Conservation (phyloP, 805 yeast species). For the Citeromyces nyonsensis region DNA sequence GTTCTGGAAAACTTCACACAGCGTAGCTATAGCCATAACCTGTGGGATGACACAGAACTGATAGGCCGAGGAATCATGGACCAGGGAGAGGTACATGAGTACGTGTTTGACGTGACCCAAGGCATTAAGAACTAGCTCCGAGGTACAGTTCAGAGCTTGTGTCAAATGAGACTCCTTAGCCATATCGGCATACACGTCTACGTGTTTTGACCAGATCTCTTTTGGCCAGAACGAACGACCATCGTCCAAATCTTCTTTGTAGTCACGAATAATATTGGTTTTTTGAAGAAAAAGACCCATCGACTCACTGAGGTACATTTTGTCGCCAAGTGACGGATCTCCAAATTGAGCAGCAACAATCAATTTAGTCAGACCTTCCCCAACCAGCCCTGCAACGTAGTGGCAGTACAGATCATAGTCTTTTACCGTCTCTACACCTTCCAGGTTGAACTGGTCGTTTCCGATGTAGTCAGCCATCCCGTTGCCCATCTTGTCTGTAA, state of each 20-base stretch:
- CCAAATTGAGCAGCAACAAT: slow-evolving; percentile 66
- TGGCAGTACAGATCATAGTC: slow-evolving; percentile 91
- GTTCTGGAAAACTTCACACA: slow-evolving; percentile 76
- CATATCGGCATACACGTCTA: slow-evolving; percentile 49
- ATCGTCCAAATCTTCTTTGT: slow-evolving; percentile 79
- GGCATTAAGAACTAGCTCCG: slow-evolving; percentile 69
- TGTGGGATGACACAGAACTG: slow-evolving; percentile 96
- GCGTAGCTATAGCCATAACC: slow-evolving; percentile 96
- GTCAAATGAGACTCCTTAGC: slow-evolving; percentile 24
- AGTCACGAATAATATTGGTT: slow-evolving; percentile 92
- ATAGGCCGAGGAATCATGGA: slow-evolving; percentile 72
- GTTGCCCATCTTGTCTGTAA: slow-evolving; percentile 80
- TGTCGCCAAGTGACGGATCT: slow-evolving; percentile 31
- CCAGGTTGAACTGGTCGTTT: slow-evolving; percentile 61
- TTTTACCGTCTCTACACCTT: slow-evolving; percentile 62
- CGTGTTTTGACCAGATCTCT: slow-evolving; percentile 81
- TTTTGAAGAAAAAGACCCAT: slow-evolving; percentile 96
- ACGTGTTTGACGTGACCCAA: slow-evolving; percentile 66
- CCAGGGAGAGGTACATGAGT: slow-evolving; percentile 56
- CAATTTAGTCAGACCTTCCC: slow-evolving; percentile 84
- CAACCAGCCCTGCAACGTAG: slow-evolving; percentile 95
- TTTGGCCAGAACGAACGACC: slow-evolving; percentile 94
- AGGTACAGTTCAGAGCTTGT: slow-evolving; percentile 61
- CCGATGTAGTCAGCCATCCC: slow-evolving; percentile 94
- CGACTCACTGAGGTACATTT: slow-evolving; percentile 49